A percentile compares a stretch with the other conserved stretches of the same genome.
Evolutionary conservation across 768 basidiomycete genomes (phyloP).

Genomic region (Suillus paluster): DNA sequence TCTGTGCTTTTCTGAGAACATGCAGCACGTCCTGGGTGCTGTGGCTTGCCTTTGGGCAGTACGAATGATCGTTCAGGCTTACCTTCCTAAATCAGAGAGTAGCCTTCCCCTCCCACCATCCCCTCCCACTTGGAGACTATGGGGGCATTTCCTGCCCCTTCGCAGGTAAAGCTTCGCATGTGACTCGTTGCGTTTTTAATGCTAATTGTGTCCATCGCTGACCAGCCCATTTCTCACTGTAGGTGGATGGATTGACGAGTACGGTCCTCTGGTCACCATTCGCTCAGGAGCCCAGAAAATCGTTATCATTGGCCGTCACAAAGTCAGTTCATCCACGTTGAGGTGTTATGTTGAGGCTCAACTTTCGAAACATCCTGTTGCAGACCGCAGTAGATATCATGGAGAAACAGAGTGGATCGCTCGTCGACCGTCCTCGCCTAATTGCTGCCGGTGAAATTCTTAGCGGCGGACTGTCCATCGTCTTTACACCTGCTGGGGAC

Average conservation of each 20-base stretch:
- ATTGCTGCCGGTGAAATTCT: conserved; percentile 59
- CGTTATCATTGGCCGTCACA: conserved; percentile 19
- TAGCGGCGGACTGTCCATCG: conserved; percentile 55
- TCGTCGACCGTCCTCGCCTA: conserved; percentile 54
- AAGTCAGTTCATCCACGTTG: conserved; percentile 15
- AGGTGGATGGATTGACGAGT: conserved; percentile 55
- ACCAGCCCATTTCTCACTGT: conserved; percentile 27
- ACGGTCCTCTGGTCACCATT: conserved; percentile 59
- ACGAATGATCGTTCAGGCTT: no score
- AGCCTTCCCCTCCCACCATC: conserved; percentile 21
- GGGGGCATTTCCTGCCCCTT: conserved; percentile 16
- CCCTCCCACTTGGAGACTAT: conserved; percentile 18
- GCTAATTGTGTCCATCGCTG: no score
- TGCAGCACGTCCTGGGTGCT: no score
- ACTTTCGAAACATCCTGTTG: conserved; percentile 32
- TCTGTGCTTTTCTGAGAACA: no score
- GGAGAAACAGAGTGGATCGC: conserved; percentile 58
- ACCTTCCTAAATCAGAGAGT: background rate
- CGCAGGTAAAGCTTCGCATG: background rate
- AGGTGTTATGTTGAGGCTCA: conserved; percentile 36
- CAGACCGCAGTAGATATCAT: conserved; percentile 61
- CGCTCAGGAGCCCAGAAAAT: conserved; percentile 42
- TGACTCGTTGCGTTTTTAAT: background rate
- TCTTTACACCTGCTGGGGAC: conserved; percentile 53
- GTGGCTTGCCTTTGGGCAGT: no score